Evolutionary conservation across 2,329 filamentous ascomycete species (phyloP).

Genomic region (Penicillium sp.): DNA sequence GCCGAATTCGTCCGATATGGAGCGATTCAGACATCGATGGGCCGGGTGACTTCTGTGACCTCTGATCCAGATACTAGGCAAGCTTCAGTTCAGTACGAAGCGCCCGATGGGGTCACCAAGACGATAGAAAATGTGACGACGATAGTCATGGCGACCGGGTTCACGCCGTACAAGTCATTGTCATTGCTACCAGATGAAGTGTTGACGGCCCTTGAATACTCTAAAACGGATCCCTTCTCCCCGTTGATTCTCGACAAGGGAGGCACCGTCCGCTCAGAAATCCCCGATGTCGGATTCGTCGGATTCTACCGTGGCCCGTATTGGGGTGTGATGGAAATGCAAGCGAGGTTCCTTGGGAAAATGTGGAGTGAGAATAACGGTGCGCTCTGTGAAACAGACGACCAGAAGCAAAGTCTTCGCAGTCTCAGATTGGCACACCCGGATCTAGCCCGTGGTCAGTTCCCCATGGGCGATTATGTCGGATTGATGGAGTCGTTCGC

Average conservation of each 20-base stretch:
- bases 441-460: conserved; percentile 55
- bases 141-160: conserved; percentile 74
- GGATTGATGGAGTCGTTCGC: conserved; percentile 72
- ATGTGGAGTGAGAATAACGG: conserved; percentile 51
- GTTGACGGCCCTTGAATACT: conserved; percentile 57
- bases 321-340: conserved; percentile 87
- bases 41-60: conserved; percentile 32
- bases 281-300: conserved; percentile 71
- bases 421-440: conserved; percentile 17
- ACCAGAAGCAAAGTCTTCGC: conserved; percentile 27
- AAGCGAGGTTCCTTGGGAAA: conserved; percentile 65
- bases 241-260: conserved; percentile 68
- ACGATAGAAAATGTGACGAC: conserved; percentile 60
- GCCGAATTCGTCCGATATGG: conserved; percentile 69
- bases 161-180: conserved; percentile 62
- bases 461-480: conserved; percentile 79
- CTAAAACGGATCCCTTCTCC: conserved; percentile 53
- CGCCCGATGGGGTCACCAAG: conserved; percentile 35
- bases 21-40: conserved; percentile 53
- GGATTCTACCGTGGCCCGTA: conserved; percentile 82
- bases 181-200: conserved; percentile 61
- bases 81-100: conserved; percentile 37
- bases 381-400: conserved; percentile 22
- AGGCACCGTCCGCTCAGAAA: conserved; percentile 58
- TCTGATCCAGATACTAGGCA: background rate